Evolutionary conservation across 768 basidiomycete species (phyloP), one percentile per base, ranked within the genome.

Genomic region (Brasilioporus rufonigricans): DNA sequence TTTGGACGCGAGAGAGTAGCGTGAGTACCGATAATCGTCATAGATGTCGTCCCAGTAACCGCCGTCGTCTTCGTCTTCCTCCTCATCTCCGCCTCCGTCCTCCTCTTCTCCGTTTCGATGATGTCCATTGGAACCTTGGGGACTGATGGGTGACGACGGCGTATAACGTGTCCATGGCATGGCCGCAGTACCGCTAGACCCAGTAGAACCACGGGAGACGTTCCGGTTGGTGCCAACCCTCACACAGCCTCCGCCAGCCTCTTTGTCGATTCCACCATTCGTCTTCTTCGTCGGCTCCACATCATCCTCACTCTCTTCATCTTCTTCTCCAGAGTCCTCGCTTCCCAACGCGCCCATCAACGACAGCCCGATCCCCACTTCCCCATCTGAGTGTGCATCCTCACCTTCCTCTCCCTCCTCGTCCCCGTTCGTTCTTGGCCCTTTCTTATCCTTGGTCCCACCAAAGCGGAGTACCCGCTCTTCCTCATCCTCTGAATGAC

Each of bases 1-100:
- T 53, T 64, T 65, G 46, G 74, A 74, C 1, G 74, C 75, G 52
- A 82, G 73, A 0, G 85, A 87, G 49, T 76, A 77, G 6, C 84
- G 74, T 19, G 87, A 87, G 58, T 89, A 89, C 23, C 86, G 78
- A 65, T 91, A 91, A 56, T 89, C 81, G 66, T 91, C 89, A 58
- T 91, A 91, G 48, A 91, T 89, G 59, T 89, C 86, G 50, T 89
- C 88, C 82, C 87, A 89, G 50, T 85, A 73, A 40, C 57, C 70
- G 11, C 69, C 70, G 31, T 71, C 71, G 29, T 68, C 71, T 16
- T 63, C 64, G 6, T 64, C 69, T 32, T 61, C 64, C 0, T 61
- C 68, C 12, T 47, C 61, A 23, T 58, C 48, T 31, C 33, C 66
- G 14, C 45, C 32, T 16, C 27, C 53, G 11, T 12, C 47, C 36